These are phyloP conservation scores for Poa annua DNA, from an alignment of 176 grass and related monocot species.

Conservation along the genomic window DNA sequence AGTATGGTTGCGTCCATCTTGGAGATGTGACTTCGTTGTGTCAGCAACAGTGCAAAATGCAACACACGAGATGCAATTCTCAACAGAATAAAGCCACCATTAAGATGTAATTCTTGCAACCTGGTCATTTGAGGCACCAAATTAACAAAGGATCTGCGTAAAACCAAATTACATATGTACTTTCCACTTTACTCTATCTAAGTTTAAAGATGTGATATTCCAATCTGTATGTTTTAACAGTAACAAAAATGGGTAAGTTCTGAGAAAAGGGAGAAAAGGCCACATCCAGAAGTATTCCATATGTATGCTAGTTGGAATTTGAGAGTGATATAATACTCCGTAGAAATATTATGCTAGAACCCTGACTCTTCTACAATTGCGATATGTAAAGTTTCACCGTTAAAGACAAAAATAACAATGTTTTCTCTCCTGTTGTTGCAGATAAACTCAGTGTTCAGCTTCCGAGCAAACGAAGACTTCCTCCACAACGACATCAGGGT, in stretches of 20 bases:
- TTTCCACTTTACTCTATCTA: background rate
- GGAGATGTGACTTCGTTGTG: background rate
- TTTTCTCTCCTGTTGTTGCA: slow-evolving; percentile 37
- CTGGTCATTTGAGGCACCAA: background rate
- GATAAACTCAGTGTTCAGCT: slow-evolving; percentile 62
- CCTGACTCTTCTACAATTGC: background rate
- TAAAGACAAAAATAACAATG: background rate
- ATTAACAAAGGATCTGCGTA: background rate
- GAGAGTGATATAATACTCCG: background rate
- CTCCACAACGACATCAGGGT: slow-evolving; percentile 82
- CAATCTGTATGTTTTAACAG: background rate
- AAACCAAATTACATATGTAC: background rate
- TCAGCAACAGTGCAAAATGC: background rate
- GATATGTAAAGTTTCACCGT: background rate
- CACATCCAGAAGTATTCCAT: background rate
- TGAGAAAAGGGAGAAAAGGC: background rate
- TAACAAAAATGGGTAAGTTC: background rate
- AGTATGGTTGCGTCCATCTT: background rate
- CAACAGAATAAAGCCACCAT: background rate
- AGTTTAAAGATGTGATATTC: background rate
- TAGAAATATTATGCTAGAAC: background rate
- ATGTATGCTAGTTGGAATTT: background rate
- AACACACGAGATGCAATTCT: background rate
- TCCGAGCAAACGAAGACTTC: slow-evolving; percentile 56
- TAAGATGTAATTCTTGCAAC: background rate